Base-by-base conservation (phyloP, 2,329 filamentous ascomycete species). In the Aurifilum marmelostoma region DNA sequence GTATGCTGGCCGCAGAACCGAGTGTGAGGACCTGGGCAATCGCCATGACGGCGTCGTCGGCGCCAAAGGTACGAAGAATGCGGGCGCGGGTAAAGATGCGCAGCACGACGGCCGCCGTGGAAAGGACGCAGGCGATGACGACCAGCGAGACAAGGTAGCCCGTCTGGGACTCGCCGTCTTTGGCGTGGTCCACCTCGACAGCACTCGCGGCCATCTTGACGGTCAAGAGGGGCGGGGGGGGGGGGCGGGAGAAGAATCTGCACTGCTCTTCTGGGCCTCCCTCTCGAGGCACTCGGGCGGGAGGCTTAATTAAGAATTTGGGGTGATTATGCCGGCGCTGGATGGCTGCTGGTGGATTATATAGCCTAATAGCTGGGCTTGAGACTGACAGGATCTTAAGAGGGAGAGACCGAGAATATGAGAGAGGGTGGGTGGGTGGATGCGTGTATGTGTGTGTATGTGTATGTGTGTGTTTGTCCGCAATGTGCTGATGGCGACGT, bases 21-120 rank as follows among this genome's bases (percentile, higher is more conserved):
- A 76, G 67, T 2, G 71, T 68, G 5, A 76, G 63, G 3, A 74
- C 1, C 56, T 74, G 71, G 2, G 75, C 73, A 12, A 67, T 54
- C 2, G 72, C 68, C 69, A 76, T 75, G 43, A 75, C 62, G 2
- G 65, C 56, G 62, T 76, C 75, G 27, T 76, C 75, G 6, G 61
- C 32, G 1, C 75, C 75, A 24, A 76, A 74, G 0, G 70, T 73
- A 8, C 63, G 69, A 3, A 76, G 72, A 52, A 76, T 71, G 11
- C 54, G 43, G 1, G 69, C 34, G 5, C 75, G 73, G 3, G 74
- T 75, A 52, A 72, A 73, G 0, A 73, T 66, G n/a, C 75, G 71
- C 7, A 75, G 69, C 2, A 50, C 65, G 41, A 76, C 75, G 2
- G 73, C 71, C 1, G 60, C 11, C 0, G 73, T 73, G 11, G 75